Evolutionary conservation across 1,139 yeast species (phyloP).

Genomic region (Blastobotrys persicus): DNA sequence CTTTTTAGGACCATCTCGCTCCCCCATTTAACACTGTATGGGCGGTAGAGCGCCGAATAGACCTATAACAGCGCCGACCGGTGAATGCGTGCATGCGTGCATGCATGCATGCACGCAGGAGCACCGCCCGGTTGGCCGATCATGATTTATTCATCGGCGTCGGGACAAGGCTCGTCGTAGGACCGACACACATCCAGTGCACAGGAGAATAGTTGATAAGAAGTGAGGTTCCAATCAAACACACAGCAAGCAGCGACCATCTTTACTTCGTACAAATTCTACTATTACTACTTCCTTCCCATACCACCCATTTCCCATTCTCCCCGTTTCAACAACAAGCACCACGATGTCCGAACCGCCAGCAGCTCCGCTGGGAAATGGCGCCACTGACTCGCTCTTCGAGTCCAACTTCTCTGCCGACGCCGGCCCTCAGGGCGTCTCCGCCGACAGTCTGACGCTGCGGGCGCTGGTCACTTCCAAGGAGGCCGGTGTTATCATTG

Average conservation of each 20-base stretch:
- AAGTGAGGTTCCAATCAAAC: neutral
- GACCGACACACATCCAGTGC: neutral
- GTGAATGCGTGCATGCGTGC: too few relatives aligned
- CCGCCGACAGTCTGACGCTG: constrained; percentile 25
- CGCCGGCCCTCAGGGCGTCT: neutral
- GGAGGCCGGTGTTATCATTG: constrained; percentile 90
- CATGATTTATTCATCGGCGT: neutral
- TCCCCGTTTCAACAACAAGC: too few relatives aligned
- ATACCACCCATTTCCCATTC: neutral
- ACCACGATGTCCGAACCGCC: neutral
- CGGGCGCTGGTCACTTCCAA: constrained; percentile 78
- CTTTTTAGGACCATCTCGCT: too few relatives aligned
- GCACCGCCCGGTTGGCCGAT: neutral
- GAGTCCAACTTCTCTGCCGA: constrained; percentile 7
- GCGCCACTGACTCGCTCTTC: constrained; percentile 9
- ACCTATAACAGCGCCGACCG: too few relatives aligned
- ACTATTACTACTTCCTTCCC: neutral
- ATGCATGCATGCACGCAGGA: neutral
- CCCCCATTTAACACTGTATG: too few relatives aligned
- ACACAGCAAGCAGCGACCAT: neutral
- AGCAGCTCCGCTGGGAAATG: neutral
- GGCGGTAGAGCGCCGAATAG: too few relatives aligned
- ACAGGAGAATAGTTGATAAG: neutral
- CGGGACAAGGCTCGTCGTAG: neutral
- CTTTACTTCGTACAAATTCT: neutral